Conservation (phyloP, 1,139 yeast genomes). For the Candida sp. region DNA sequence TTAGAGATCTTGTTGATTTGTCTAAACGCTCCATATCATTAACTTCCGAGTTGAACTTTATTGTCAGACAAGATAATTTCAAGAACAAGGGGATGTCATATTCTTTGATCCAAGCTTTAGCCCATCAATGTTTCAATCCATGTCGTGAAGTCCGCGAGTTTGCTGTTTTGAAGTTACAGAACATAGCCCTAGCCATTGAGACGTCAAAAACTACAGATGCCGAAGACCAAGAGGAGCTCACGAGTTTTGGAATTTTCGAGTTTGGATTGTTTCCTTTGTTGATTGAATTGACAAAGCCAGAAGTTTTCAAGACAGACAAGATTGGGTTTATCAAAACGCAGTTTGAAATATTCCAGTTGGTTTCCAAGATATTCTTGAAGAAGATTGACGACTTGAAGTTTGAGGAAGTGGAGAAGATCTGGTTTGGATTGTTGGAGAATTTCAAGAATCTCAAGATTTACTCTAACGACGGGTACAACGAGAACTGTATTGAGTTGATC, state of each 20-base stretch:
- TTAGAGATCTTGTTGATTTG: conserved; percentile 55
- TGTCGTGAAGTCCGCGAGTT: conserved; percentile 74
- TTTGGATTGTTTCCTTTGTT: conserved; percentile 78
- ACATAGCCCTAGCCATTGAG: conserved; percentile 42
- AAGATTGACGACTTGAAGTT: conserved; percentile 28
- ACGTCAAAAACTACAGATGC: conserved; percentile 1
- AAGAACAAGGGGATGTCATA: conserved; percentile 45
- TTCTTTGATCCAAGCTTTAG: conserved; percentile 76
- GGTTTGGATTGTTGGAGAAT: conserved; percentile 42
- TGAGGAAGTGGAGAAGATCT: conserved; percentile 29
- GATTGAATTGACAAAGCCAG: conserved; percentile 66
- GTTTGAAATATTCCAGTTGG: conserved; percentile 64
- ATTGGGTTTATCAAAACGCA: conserved; percentile 69
- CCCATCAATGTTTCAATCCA: conserved; percentile 90
- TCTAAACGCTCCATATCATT: conserved; percentile 67
- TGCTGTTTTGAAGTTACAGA: conserved; percentile 63
- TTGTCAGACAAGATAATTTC: conserved; percentile 28
- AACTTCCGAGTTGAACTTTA: conserved; percentile 52
- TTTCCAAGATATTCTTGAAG: conserved; percentile 76
- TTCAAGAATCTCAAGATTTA: conserved; percentile 30
- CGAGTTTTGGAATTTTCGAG: conserved; percentile 65
- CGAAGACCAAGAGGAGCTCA: conserved; percentile 27
- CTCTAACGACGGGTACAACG: conserved; percentile 38
- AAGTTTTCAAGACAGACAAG: conserved; percentile 67
- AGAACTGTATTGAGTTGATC: conserved; percentile 64